Base-by-base conservation (phyloP, 768 basidiomycete genomes). In the Mrakia hoshinonis region DNA sequence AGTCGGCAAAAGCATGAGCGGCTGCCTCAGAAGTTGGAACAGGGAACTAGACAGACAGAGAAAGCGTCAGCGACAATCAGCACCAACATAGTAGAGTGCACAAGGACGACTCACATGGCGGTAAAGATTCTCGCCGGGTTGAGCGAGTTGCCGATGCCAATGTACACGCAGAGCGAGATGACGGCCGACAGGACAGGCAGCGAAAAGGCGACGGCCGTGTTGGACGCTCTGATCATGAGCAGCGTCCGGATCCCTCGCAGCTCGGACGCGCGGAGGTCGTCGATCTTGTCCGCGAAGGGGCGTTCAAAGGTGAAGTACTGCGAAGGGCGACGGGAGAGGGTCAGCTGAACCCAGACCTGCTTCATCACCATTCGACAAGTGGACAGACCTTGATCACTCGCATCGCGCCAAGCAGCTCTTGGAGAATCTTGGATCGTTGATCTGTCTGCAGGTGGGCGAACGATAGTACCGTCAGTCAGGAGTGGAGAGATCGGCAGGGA, bases 301-400 rank as follows among this genome's bases (percentile, higher is more conserved):
- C 69, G 24, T 66, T 77, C 62, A 46, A 70, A 70, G 13, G 51
- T 54, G 38, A 70, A 65, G 63, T 70, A 66, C 79, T n/a, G n/a
- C n/a, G n/a, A n/a, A n/a, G n/a, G n/a, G n/a, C n/a, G n/a, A n/a
- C n/a, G n/a, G n/a, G n/a, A n/a, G n/a, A n/a, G n/a, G n/a, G n/a
- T n/a, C n/a, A n/a, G n/a, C n/a, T n/a, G n/a, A n/a, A n/a, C n/a
- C n/a, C n/a, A n/a, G n/a, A n/a, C n/a, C n/a, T n/a, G n/a, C n/a
- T n/a, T n/a, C n/a, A n/a, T n/a, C n/a, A n/a, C n/a, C n/a, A n/a
- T n/a, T n/a, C n/a, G n/a, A n/a, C n/a, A n/a, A n/a, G n/a, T n/a
- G n/a, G n/a, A n/a, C n/a, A n/a, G n/a, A n/a, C n/a, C n/a, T 96
- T 96, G 83, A 96, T 89, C 73, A 95, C 85, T 74, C 90, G 88